These are phyloP conservation scores for Zizania palustris DNA, from an alignment of 202 grass and related monocot species.

Conservation along the genomic window DNA sequence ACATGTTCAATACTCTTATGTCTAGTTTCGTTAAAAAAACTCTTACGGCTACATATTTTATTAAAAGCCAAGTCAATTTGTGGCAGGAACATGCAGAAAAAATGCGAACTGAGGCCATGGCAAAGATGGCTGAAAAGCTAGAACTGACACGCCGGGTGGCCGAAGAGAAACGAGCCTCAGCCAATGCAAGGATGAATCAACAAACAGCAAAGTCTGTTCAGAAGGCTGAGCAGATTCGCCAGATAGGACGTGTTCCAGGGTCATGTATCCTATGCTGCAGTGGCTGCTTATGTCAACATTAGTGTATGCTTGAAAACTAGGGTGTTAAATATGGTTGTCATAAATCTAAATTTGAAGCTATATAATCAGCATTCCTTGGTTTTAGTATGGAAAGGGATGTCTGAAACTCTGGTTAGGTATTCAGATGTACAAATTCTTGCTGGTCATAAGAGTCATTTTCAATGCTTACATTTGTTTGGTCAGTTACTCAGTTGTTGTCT, in stretches of 20 bases:
- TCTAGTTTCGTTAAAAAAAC: no score
- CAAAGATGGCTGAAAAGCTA: conserved; percentile 80
- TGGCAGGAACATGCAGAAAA: conserved; percentile 64
- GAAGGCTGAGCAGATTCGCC: conserved; percentile 65
- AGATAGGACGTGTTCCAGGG: conserved; percentile 67
- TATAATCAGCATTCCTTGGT: conserved; percentile 44
- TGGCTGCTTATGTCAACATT: conserved; percentile 62
- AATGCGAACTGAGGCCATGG: conserved; percentile 62
- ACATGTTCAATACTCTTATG: not conserved
- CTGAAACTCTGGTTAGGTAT: conserved; percentile 29
- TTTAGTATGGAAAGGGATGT: conserved; percentile 51
- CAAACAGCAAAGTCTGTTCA: conserved; percentile 59
- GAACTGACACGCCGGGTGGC: conserved; percentile 48
- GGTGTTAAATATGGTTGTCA: conserved; percentile 30
- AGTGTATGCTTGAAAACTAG: conserved; percentile 18
- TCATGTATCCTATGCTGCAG: conserved; percentile 61
- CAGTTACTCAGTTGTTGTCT: not conserved
- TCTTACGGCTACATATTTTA: not conserved
- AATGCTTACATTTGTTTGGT: conserved; percentile 29
- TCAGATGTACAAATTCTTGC: conserved; percentile 39
- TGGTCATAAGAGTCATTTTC: conserved; percentile 39
- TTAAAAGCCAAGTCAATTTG: not conserved
- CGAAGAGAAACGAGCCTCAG: conserved; percentile 67
- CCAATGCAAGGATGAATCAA: conserved; percentile 70
- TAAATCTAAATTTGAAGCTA: conserved; percentile 4